phyloP scores from a whole-genome alignment of 352 stramenopile genomes.

The Phytophthora kernoviae region DNA sequence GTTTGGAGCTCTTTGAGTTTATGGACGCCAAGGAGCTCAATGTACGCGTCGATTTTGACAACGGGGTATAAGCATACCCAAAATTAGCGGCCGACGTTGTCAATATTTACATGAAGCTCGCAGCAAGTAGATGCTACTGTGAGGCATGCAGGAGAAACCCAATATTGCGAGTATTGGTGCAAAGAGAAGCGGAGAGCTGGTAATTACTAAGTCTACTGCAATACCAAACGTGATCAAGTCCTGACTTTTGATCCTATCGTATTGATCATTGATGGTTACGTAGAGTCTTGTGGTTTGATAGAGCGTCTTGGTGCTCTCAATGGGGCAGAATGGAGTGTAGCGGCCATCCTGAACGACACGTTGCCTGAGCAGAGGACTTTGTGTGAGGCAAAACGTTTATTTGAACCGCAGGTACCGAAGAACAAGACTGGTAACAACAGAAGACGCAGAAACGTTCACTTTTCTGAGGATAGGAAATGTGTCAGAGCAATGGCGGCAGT shows the following conservation, averaged over 20 bases:
- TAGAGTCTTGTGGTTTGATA: constrained; percentile 10
- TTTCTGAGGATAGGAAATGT: not conserved
- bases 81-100: constrained; percentile 11
- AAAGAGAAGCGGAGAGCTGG: constrained; percentile 1
- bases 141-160: not conserved
- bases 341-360: constrained; percentile 39
- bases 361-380: constrained; percentile 39
- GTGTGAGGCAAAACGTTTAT: constrained; percentile 21
- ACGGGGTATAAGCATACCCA: constrained; percentile 6
- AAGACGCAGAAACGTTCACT: not conserved
- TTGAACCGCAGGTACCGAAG: constrained; percentile 5
- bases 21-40: constrained; percentile 78
- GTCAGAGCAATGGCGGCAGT: constrained; percentile 10
- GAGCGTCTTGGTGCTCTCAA: constrained; percentile 24
- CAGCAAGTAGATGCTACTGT: constrained; percentile 5
- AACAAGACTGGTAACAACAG: not conserved
- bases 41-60: constrained; percentile 52
- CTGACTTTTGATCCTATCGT: not conserved
- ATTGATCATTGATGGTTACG: constrained; percentile 4
- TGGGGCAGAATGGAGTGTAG: constrained; percentile 29
- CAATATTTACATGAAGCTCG: not conserved
- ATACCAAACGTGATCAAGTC: not conserved
- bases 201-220: not conserved
- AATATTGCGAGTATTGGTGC: not conserved
- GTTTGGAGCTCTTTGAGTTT: constrained; percentile 67